Evolutionary conservation across 192 early-diverging fungal genomes (phyloP).

Genomic region (Umbelopsis sp.): DNA sequence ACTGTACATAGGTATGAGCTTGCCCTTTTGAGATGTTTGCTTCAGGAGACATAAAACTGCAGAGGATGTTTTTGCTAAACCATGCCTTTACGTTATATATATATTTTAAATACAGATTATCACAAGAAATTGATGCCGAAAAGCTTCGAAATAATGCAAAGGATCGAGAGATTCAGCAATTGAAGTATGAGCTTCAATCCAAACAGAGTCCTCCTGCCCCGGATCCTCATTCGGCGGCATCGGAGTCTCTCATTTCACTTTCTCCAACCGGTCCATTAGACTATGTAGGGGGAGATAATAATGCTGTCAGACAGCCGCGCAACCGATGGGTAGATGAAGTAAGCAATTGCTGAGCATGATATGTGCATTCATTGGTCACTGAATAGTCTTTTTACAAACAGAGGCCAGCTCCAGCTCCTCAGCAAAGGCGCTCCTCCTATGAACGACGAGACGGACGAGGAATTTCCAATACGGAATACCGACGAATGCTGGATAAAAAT

Average conservation of each 20-base stretch:
- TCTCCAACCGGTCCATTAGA: background rate
- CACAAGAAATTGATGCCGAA: conserved; percentile 3
- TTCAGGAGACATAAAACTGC: too few relatives aligned
- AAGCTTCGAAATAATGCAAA: conserved; percentile 8
- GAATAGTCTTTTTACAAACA: conserved; percentile 6
- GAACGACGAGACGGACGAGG: conserved; percentile 24
- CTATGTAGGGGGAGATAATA: background rate
- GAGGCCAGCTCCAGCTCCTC: background rate
- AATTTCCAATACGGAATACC: conserved; percentile 7
- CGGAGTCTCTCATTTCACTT: conserved; percentile 3
- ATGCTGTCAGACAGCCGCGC: background rate
- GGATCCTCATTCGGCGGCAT: background rate
- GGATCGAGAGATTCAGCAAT: conserved; percentile 18
- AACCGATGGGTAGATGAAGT: conserved; percentile 31
- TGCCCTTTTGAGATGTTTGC: background rate
- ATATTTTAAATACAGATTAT: background rate
- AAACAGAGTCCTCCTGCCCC: background rate
- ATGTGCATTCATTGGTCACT: background rate
- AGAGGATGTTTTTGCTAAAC: too few relatives aligned
- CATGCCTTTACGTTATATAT: background rate
- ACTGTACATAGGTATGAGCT: conserved; percentile 15
- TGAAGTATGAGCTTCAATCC: background rate
- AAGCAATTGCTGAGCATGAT: background rate
- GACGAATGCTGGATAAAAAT: conserved; percentile 32
- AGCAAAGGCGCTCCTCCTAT: conserved; percentile 16